Evolutionary conservation across 768 basidiomycete species (phyloP), one percentile per base, ranked within the genome.

Genomic region (Leccinum disarticulatum): DNA sequence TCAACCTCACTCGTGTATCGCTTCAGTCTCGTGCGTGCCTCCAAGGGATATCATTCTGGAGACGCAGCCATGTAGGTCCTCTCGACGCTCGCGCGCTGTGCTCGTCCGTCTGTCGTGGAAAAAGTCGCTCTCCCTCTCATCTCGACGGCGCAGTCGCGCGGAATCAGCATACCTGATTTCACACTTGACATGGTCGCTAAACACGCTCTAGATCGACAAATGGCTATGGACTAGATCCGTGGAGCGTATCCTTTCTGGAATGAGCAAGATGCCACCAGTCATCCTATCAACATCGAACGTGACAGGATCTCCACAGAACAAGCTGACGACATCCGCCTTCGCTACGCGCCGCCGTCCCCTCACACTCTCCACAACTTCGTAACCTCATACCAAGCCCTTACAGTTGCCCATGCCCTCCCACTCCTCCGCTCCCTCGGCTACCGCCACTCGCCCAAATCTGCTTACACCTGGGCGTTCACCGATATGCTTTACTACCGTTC

Each of bases 1-100:
- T 72, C 50, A 72, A 79, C 27, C 68, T 79, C 17, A 54, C 68
- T 82, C 27, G 59, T 82, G 14, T 65, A 77, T 56, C 73, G 68
- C 15, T 81, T 84, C 50, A 81, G 31, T 33, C 55, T 77, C 47
- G 69, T 77, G 5, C 73, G 76, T n/a, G 79, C 79, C 3, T 69
- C 73, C 17, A 85, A 82, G 62, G 86, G 86, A 0, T 81, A 80
- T 41, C 28, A 28, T 28, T 28, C 28, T 28, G 28, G 28, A 28
- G 28, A 28, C 7, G 7, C 28, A 28, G 28, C 5, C 28, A 28
- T 28, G 28, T 5, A 28, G 1, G 28, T 28, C 28, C 6, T 28
- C 28, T 28, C 28, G 7, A 28, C 7, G 28, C 28, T 28, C 28
- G 6, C 27, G 27, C 27, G 27, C 27, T 28, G 3, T 28, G 28